Evolutionary conservation across 345 rosid species (phyloP).

Genomic region (Lumnitzera littorea): DNA sequence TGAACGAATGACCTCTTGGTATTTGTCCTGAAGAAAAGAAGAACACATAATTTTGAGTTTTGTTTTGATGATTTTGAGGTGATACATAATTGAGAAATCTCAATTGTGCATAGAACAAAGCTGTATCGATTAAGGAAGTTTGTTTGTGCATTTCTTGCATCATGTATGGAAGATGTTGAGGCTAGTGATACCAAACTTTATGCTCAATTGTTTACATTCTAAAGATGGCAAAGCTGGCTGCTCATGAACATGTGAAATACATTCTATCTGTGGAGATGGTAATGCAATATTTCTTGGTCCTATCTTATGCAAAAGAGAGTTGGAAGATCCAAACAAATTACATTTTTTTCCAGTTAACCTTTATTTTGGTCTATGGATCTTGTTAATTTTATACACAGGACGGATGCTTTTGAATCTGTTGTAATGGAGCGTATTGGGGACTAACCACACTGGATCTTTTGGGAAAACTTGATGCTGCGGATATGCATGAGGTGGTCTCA

Average conservation of each 20-base stretch:
- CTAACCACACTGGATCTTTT: slow-evolving; percentile 65
- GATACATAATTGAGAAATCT: no score
- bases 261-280: slow-evolving; percentile 69
- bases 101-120: no score
- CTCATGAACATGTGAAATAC: slow-evolving; percentile 56
- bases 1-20: no score
- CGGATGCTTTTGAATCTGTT: slow-evolving; percentile 76
- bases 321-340: background rate
- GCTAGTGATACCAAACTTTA: no score
- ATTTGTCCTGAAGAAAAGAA: no score
- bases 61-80: no score
- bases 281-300: background rate
- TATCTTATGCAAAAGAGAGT: background rate
- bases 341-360: background rate
- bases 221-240: slow-evolving; percentile 53
- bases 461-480: slow-evolving; percentile 56
- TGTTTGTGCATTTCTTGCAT: no score
- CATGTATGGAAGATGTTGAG: no score
- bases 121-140: no score
- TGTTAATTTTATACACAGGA: slow-evolving; percentile 22
- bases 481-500: slow-evolving; percentile 52
- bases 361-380: background rate
- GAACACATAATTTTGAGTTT: no score
- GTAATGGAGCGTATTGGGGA: slow-evolving; percentile 97
- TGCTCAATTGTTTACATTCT: no score